phyloP scores from a whole-genome alignment of 2,329 filamentous ascomycete species.

The Colletotrichum viniferum region DNA sequence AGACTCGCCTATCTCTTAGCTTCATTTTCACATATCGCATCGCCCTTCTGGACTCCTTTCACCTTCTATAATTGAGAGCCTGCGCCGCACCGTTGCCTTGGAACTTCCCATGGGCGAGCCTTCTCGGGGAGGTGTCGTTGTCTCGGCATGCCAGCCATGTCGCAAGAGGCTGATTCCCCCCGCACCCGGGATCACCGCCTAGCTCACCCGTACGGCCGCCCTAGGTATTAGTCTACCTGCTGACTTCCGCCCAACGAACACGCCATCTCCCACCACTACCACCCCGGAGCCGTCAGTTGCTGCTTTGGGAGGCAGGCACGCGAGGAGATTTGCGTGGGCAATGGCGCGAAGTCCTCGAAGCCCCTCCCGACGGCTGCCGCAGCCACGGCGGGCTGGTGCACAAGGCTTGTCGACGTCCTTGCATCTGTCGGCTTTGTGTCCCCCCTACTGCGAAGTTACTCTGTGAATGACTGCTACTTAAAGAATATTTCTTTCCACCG shows the following conservation, averaged over 20 bases:
- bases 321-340: neutral
- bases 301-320: neutral
- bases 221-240: neutral
- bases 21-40: neutral
- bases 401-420: neutral
- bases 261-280: neutral
- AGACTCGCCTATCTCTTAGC: constrained; percentile 13
- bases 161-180: constrained; percentile 14
- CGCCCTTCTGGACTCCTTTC: neutral
- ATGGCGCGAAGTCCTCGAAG: neutral
- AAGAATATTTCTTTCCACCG: neutral
- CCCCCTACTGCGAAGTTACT: neutral
- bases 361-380: neutral
- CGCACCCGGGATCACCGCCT: constrained; percentile 4
- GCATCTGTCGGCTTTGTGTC: neutral
- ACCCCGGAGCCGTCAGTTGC: neutral
- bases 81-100: neutral
- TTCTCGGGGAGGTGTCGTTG: constrained; percentile 15
- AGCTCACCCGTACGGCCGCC: neutral
- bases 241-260: constrained; percentile 6
- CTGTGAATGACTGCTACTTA: neutral
- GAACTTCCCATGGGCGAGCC: neutral
- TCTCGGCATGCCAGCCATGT: constrained; percentile 14
- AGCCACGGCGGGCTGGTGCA: neutral
- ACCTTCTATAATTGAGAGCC: constrained; percentile 1